Base-by-base conservation (phyloP, 208 protist species). In the Acanthamoeba divionensis region DNA sequence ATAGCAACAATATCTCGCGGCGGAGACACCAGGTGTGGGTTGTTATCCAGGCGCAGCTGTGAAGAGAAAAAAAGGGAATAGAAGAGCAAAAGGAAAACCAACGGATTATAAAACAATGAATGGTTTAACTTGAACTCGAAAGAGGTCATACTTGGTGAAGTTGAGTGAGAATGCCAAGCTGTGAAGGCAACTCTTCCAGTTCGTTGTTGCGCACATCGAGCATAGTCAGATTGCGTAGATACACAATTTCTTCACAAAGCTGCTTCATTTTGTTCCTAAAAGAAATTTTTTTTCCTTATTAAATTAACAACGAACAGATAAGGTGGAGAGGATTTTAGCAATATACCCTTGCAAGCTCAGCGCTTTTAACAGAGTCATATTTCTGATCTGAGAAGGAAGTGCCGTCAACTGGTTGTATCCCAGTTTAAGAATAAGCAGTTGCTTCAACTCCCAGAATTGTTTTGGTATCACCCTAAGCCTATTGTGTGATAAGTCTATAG, bases 371-470 rank as follows among this genome's bases (percentile, higher is more conserved):
- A 45, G 41, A 21, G 66, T 77, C 41, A 77, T 36, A 33, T 77
- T 12, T 21, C 38, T 44, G 24, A 77, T 45, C 13, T 50, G n/a
- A 12, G 66, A 45, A 45, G 66, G 52, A 29, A 77, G 66, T 45
- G 47, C 66, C 29, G 66, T 77, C 36, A 77, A 45, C 0, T 21
- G 24, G 66, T 77, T 77, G 66, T 77, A n/a, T n/a, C 66, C 66
- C 36, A 77, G 66, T n/a, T 77, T 77, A 24, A 77, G 66, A 45
- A 77, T 77, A 24, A 77, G 66, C 66, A 77, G 66, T 24, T 77
- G 66, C 38, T 36, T 54, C 29, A 77, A 29, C 15, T n/a, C n/a
- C n/a, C n/a, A n/a, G n/a, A n/a, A n/a, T n/a, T n/a, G n/a, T n/a
- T n/a, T n/a, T n/a, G n/a, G 21, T 24, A n/a, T 31, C 24, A 36